Evolutionary conservation across 2,329 filamentous ascomycete species (phyloP).

Genomic region (Diplodia seriata): DNA sequence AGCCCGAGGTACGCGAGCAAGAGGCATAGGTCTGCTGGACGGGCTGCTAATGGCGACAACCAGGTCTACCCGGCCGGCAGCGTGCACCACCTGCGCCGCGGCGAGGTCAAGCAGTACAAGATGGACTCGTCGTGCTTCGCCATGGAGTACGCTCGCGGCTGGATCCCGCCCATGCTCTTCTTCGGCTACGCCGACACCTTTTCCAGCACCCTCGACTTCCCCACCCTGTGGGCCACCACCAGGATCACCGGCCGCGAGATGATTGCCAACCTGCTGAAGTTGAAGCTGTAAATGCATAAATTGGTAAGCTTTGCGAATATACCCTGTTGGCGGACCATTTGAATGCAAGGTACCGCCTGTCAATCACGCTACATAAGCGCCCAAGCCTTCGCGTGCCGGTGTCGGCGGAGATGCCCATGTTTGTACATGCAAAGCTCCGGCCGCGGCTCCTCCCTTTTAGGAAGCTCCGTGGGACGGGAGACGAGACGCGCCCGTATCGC

Average conservation of each 20-base stretch:
- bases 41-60: slow-evolving; percentile 1
- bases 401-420: slow-evolving; percentile 7
- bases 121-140: slow-evolving; percentile 80
- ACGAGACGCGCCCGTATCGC: not conserved
- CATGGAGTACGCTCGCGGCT: slow-evolving; percentile 83
- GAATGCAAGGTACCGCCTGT: not conserved
- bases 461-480: not conserved
- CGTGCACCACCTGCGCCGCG: slow-evolving; percentile 75
- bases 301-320: not conserved
- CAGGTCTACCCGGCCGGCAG: slow-evolving; percentile 69
- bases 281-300: slow-evolving; percentile 67
- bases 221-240: slow-evolving; percentile 82
- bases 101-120: slow-evolving; percentile 80
- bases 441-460: not conserved
- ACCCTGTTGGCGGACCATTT: too few species aligned
- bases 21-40: not conserved
- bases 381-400: not conserved
- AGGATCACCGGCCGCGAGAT: slow-evolving; percentile 78
- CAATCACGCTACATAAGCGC: slow-evolving; percentile 6
- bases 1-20: slow-evolving; percentile 58
- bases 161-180: slow-evolving; percentile 92
- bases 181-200: slow-evolving; percentile 87
- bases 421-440: not conserved
- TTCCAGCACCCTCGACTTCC: slow-evolving; percentile 80
- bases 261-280: slow-evolving; percentile 71